Evolutionary conservation across 164 flowering plant species (phyloP), one percentile per base, ranked within the genome.

Genomic region (Buxus sempervirens): DNA sequence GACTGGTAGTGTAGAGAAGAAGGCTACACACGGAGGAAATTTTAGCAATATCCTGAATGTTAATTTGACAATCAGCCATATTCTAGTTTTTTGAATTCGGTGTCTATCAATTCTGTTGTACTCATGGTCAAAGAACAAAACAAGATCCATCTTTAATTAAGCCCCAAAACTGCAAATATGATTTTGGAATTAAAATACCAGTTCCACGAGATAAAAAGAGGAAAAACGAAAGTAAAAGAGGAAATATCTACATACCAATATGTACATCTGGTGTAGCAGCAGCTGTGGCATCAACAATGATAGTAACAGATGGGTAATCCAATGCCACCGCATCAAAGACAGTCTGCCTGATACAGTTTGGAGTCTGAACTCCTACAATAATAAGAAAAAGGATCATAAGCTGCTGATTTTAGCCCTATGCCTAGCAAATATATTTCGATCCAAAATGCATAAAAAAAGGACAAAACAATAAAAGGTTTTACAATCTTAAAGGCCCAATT

Each of bases 321-420:
- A 93, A 75, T 58, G 90, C 91, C 22, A 96, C 98, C 0, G 96
- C 98, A 82, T 96, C 99, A 83, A 77, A 96, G 19, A 87, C 98
- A 18, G 93, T 92, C 79, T 96, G 98, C 73, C 98, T 79, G 65
- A 96, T 84, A 81, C 99, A 93, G 69, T 93, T 96, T 65, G 99
- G 98, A 68, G 98, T 96, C 75, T 93, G 99, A 77, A 93, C 96
- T 69, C 99, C 99, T 95, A 69, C 20, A 72, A 41, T 56, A 10
- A 67, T 0, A 57, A n/a, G 5, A 3, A 63, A 18, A 15, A 36
- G 22, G 10, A 12, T 13, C 36, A 56, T 62, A 67, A 26, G 20
- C 45, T 19, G 21, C 55, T 67, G 19, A 26, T 38, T 60, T 15
- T 13, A 56, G 25, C 58, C 21, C 8, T 38, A 60, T 49, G 19